Evolutionary conservation across 169 alveolate species (phyloP), one percentile per base, ranked within the genome.

Genomic region (Plasmodium vinckei): DNA sequence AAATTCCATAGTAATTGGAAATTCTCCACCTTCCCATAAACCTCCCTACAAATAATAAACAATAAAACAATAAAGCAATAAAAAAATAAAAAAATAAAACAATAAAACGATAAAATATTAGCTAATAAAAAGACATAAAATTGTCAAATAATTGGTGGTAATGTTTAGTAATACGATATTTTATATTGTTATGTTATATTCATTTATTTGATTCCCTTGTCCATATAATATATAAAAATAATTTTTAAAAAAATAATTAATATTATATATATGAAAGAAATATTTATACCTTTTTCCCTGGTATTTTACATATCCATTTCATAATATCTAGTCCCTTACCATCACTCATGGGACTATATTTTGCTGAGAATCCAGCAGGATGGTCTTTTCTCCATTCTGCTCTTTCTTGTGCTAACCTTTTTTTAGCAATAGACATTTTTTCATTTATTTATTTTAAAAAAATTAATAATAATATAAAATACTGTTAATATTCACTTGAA

Each of bases 1-100:
- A 93, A 98, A 99, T 89, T 97, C 99, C 99, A 99, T 98, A 25
- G 95, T 95, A 39, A 99, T 94, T 59, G 97, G 97, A 92, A 97
- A 98, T 73, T 97, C 98, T 5, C 99, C 99, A 7, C 98, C 99
- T 93, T 98, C 99, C 99, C 99, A 98, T 19, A 96, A 94, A 67
- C 98, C 91, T 71, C 97, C 96, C 94, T 89, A 92, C 23, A 46
- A 25, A 17, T 6, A 44, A 33, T 10, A 61, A 46, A 9, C 13
- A 13, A 6, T 7, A 21, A 47, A 27, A 56, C 9, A 23, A 25
- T 25, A 44, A n/a, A 19, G 63, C 3, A 5, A 42, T 27, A 47
- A 54, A 51, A 25, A 25, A 27, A 27, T 27, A 27, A 27, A 2
- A 25, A 25, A n/a, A n/a, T n/a, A n/a, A 27, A 27, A 27, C 39